A percentile compares a stretch with the other conserved stretches of the same genome.
These are phyloP conservation scores for Epichloe glyceriae DNA, from an alignment of 2,329 filamentous ascomycete genomes.

Conservation along the genomic window DNA sequence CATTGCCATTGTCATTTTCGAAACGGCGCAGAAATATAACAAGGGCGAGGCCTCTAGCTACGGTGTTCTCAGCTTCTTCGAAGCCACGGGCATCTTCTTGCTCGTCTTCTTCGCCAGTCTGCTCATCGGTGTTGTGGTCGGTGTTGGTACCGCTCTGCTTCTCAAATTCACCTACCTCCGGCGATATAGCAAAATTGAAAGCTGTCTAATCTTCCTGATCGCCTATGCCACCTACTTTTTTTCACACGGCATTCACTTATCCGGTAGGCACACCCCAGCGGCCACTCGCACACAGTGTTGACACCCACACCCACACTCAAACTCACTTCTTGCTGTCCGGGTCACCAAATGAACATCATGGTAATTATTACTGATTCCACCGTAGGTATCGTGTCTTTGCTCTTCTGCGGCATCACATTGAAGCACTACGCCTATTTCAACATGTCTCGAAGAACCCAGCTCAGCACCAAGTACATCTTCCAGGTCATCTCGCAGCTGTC, in stretches of 20 bases:
- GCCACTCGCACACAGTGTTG: neutral
- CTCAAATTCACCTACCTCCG: slow-evolving; percentile 93
- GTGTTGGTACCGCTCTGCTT: slow-evolving; percentile 72
- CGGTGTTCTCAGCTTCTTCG: slow-evolving; percentile 71
- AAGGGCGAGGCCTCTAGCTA: slow-evolving; percentile 59
- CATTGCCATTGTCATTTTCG: slow-evolving; percentile 95
- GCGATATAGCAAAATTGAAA: slow-evolving; percentile 91
- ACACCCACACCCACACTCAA: neutral
- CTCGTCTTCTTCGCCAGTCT: slow-evolving; percentile 91
- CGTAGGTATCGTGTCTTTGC: slow-evolving; percentile 79
- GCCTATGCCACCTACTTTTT: slow-evolving; percentile 97
- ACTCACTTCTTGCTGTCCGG: neutral
- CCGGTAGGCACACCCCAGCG: slow-evolving; percentile 47
- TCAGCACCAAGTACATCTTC: slow-evolving; percentile 97
- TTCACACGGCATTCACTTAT: slow-evolving; percentile 90
- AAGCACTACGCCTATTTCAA: slow-evolving; percentile 99
- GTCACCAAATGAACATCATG: too few relatives aligned
- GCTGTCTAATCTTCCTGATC: slow-evolving; percentile 83
- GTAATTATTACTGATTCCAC: neutral
- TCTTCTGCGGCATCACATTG: slow-evolving; percentile 95
- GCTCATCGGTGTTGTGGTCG: slow-evolving; percentile 76
- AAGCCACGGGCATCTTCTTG: slow-evolving; percentile 88
- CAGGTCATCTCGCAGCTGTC: slow-evolving; percentile 88
- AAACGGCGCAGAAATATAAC: slow-evolving; percentile 89
- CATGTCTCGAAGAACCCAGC: slow-evolving; percentile 94